Percentiles rank a stretch among this genome's conserved stretches.
phyloP scores from a whole-genome alignment of 106 monocot genomes.

The Platanthera zijinensis region DNA sequence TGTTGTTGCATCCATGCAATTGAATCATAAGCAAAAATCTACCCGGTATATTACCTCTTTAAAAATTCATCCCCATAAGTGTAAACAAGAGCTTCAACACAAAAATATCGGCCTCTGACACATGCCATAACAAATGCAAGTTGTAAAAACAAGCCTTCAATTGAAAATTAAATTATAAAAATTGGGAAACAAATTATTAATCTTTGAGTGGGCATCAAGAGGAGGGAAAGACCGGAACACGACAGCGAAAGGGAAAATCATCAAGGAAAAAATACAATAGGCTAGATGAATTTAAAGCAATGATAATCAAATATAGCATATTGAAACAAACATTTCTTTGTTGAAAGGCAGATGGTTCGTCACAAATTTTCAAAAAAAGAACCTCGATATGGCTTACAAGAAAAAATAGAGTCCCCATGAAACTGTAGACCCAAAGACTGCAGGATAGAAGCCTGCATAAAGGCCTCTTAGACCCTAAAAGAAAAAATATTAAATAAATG shows the following conservation, averaged over 20 bases:
- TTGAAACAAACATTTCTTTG: background rate
- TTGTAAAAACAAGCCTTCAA: background rate
- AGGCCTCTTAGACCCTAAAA: slow-evolving; percentile 85
- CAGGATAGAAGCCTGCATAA: slow-evolving; percentile 90
- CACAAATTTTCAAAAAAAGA: background rate
- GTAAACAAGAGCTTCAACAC: background rate
- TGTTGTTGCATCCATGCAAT: too few relatives aligned
- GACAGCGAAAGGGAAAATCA: background rate
- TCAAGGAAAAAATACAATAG: background rate
- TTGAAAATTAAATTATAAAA: background rate
- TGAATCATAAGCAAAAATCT: background rate
- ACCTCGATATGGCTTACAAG: slow-evolving; percentile 45
- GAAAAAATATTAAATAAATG: slow-evolving; percentile 1
- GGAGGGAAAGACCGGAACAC: background rate
- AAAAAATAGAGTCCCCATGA: slow-evolving; percentile 98
- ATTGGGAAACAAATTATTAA: background rate
- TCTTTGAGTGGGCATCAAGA: background rate
- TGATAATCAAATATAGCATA: background rate
- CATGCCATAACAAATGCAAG: background rate
- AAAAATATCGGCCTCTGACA: background rate
- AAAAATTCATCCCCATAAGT: background rate
- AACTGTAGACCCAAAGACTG: slow-evolving; percentile 84
- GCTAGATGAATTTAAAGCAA: background rate
- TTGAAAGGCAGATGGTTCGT: background rate
- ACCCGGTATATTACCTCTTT: background rate